Conservation (phyloP, 352 stramenopile genomes). For the Globisporangium irregulare region DNA sequence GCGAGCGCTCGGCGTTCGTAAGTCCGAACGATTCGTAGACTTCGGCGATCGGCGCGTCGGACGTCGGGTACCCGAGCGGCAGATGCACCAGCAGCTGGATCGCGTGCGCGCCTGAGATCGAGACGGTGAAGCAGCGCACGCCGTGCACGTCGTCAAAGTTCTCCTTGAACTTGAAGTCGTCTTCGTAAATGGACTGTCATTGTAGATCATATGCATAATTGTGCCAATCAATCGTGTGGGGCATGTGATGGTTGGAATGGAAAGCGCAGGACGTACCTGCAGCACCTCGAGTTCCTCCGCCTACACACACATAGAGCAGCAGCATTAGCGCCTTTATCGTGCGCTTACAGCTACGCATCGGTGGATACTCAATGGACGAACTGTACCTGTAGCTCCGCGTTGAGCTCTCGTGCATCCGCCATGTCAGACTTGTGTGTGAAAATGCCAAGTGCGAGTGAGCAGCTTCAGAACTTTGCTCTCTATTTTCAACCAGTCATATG, state of each 20-base stretch:
- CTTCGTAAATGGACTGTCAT: slow-evolving; percentile 72
- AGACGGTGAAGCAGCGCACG: slow-evolving; percentile 55
- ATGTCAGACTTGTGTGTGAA: slow-evolving; percentile 7
- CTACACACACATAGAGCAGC: slow-evolving; percentile 20
- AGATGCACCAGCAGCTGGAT: slow-evolving; percentile 75
- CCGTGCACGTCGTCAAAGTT: slow-evolving; percentile 40
- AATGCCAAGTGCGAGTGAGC: not conserved
- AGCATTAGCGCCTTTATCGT: not conserved
- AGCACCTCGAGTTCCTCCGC: slow-evolving; percentile 76
- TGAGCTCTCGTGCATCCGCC: slow-evolving; percentile 26
- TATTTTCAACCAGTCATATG: slow-evolving; percentile 35
- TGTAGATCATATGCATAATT: not conserved
- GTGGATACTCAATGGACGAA: not conserved
- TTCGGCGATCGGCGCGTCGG: slow-evolving; percentile 65
- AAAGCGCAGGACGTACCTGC: slow-evolving; percentile 33
- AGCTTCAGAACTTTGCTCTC: not conserved
- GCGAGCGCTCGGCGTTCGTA: slow-evolving; percentile 59
- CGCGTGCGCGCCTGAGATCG: slow-evolving; percentile 53
- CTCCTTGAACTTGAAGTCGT: slow-evolving; percentile 53
- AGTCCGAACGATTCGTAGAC: slow-evolving; percentile 83
- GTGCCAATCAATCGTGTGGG: not conserved
- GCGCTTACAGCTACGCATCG: not conserved
- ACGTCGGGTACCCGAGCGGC: slow-evolving; percentile 64
- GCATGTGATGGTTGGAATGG: not conserved
- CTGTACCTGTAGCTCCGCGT: slow-evolving; percentile 45